Base-by-base conservation (phyloP, 73 alveolate genomes). In the Diophrys sp. region DNA sequence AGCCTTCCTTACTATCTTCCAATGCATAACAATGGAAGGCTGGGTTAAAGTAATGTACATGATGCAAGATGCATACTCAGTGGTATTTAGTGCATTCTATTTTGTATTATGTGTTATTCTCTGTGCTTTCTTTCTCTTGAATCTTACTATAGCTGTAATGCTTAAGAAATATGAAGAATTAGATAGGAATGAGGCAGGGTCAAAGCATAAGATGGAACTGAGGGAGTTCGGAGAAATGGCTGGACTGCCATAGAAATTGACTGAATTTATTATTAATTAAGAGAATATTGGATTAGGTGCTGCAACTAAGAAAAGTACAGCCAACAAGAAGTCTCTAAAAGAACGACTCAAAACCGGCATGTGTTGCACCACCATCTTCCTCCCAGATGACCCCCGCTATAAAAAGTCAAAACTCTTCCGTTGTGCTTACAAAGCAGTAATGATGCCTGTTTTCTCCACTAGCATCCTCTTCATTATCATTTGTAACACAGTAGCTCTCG, bases 101-200 rank as follows among this genome's bases (percentile, higher is more conserved):
- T 84, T 84, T 57, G 82, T 84, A 23, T 27, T 75, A 14, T 33
- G 26, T 23, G 57, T 79, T 1, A 54, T 84, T 33, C 54, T 78
- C 73, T 78, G 78, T 26, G 75, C 77, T 26, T 73, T 33, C 54
- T 78, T 84, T 78, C 24, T 84, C 28, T 54, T 78, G 54, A 84
- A 78, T 68, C 66, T 84, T 44, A 84, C 91, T 1, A 71, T 84
- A 0, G 88, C 88, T 30, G 78, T 84, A 29, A 70, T 84, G 87
- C 76, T 84, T 44, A 70, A 79, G 70, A 85, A 85, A 32, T 85
- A 78, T 34, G 81, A 83, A 31, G 88, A 85, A 32, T 79, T 85
- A 54, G 92, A 85, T 79, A 72, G 72, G 33, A 72, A 55, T 31
- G 83, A 77, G 44, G 70, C 62, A 30, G 56, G 62, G 0, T 23